These are phyloP conservation scores for Claviceps purpurea DNA, from an alignment of 2,329 filamentous ascomycete genomes.

Conservation along the genomic window DNA sequence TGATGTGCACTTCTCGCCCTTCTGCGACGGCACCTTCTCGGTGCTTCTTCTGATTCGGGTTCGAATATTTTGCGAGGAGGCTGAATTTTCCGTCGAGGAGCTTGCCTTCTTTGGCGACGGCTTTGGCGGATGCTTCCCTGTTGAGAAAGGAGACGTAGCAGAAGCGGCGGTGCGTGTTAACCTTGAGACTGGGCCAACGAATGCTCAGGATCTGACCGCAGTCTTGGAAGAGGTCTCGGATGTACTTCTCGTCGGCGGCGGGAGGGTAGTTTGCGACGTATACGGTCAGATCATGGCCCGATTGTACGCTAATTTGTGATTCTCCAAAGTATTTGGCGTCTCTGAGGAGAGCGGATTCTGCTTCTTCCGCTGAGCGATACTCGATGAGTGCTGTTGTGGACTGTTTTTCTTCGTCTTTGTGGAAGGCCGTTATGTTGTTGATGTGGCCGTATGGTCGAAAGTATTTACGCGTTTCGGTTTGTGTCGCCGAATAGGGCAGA, in stretches of 20 bases:
- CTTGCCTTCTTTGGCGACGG: slow-evolving; percentile 59
- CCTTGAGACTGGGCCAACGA: slow-evolving; percentile 83
- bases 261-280: slow-evolving; percentile 87
- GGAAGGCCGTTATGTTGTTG: slow-evolving; percentile 55
- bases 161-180: slow-evolving; percentile 78
- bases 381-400: slow-evolving; percentile 67
- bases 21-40: slow-evolving; percentile 74
- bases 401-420: slow-evolving; percentile 45
- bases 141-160: slow-evolving; percentile 88
- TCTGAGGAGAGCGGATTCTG: slow-evolving; percentile 64
- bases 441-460: slow-evolving; percentile 85
- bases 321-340: slow-evolving; percentile 70
- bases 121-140: slow-evolving; percentile 52
- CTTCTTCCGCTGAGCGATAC: slow-evolving; percentile 70
- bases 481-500: slow-evolving; percentile 54
- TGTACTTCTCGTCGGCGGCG: slow-evolving; percentile 55
- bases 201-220: slow-evolving; percentile 77
- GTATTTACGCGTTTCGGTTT: slow-evolving; percentile 70
- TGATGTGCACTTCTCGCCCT: slow-evolving; percentile 72
- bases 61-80: slow-evolving; percentile 69
- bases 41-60: slow-evolving; percentile 64
- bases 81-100: slow-evolving; percentile 54
- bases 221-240: slow-evolving; percentile 54
- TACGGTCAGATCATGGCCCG: slow-evolving; percentile 67
- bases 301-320: slow-evolving; percentile 56